phyloP scores from a whole-genome alignment of 225 moss, liverwort and hornwort genomes.

The Polytrichum commune region DNA sequence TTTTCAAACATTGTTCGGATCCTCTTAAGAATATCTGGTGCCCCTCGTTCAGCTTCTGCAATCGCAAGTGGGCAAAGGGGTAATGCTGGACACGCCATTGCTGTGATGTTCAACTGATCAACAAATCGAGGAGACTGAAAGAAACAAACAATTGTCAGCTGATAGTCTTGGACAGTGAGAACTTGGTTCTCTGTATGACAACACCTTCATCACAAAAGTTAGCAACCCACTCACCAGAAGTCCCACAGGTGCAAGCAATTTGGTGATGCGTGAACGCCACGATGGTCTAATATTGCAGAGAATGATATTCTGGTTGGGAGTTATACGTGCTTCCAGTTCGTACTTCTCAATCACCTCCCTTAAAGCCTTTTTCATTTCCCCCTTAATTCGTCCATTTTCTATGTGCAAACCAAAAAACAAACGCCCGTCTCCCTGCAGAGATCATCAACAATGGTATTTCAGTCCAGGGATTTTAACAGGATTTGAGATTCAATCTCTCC shows the following conservation, averaged over 20 bases:
- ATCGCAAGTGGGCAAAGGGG: slow-evolving; percentile 89
- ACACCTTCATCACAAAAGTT: background rate
- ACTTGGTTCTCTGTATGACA: background rate
- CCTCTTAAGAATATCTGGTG: slow-evolving; percentile 75
- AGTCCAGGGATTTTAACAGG: background rate
- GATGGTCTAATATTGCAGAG: slow-evolving; percentile 72
- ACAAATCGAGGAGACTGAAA: slow-evolving; percentile 63
- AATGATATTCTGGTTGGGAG: slow-evolving; percentile 84
- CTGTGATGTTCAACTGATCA: slow-evolving; percentile 71
- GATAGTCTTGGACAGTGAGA: background rate
- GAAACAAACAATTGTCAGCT: slow-evolving; percentile 3
- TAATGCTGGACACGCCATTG: slow-evolving; percentile 83
- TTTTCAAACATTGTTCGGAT: slow-evolving; percentile 70
- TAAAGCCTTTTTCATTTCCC: slow-evolving; percentile 63
- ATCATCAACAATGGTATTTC: background rate
- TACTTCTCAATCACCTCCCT: slow-evolving; percentile 73
- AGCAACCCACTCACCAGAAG: slow-evolving; percentile 48
- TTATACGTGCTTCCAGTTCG: slow-evolving; percentile 66
- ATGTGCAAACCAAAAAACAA: slow-evolving; percentile 75
- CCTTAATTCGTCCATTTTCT: slow-evolving; percentile 81
- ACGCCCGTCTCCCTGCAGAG: slow-evolving; percentile 69
- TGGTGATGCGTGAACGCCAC: slow-evolving; percentile 75
- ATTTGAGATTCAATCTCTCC: background rate
- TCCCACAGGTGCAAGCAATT: slow-evolving; percentile 58
- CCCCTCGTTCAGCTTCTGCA: slow-evolving; percentile 86